Conservation (phyloP, 495 filamentous ascomycete species). For the Friedmanniomyces endolithicus region DNA sequence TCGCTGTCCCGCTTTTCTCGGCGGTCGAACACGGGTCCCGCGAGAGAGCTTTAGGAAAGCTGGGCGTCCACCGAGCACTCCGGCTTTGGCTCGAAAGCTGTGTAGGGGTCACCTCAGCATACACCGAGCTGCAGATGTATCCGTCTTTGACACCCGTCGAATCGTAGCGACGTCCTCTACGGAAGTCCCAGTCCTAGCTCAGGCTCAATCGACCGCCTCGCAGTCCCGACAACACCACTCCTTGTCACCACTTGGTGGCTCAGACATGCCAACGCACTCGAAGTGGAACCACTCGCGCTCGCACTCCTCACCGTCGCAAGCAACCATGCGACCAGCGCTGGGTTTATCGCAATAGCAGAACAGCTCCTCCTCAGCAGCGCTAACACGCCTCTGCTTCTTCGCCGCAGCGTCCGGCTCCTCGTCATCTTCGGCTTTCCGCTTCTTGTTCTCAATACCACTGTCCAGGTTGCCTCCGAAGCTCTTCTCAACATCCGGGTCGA, state of each 20-base stretch:
- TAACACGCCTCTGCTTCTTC: not conserved
- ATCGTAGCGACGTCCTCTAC: too few species aligned
- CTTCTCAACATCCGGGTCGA: slow-evolving; percentile 5
- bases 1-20: too few species aligned
- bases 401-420: not conserved
- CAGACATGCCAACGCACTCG: slow-evolving; percentile 5
- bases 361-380: not conserved
- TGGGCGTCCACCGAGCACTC: too few species aligned
- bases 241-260: not conserved
- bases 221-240: slow-evolving; percentile 7
- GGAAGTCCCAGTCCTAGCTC: too few species aligned
- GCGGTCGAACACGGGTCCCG: too few species aligned
- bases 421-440: slow-evolving; percentile 3
- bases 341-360: slow-evolving; percentile 8
- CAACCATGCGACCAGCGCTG: slow-evolving; percentile 6
- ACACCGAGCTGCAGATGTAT: too few species aligned
- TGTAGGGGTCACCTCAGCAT: too few species aligned
- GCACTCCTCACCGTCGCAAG: slow-evolving; percentile 3
- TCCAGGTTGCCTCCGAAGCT: not conserved
- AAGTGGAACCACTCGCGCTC: slow-evolving; percentile 10
- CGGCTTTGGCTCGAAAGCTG: too few species aligned
- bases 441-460: not conserved
- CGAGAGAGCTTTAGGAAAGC: too few species aligned
- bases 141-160: too few species aligned
- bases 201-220: not conserved